phyloP scores from a whole-genome alignment of 176 grass and related monocot genomes.

The Musa itinerans region DNA sequence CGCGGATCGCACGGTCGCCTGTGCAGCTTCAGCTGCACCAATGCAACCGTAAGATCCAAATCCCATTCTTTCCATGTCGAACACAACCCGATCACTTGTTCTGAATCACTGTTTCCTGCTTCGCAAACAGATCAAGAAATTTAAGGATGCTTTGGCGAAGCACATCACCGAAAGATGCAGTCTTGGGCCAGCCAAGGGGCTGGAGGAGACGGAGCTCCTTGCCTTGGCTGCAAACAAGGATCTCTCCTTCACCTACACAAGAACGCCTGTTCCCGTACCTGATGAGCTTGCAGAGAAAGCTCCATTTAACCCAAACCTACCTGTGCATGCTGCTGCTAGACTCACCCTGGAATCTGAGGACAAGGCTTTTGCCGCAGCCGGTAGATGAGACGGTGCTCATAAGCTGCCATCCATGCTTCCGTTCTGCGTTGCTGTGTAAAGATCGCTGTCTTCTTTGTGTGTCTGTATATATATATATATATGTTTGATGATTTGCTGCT shows the following conservation, averaged over 20 bases:
- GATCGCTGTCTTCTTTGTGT: too few species aligned
- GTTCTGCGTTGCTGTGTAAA: too few species aligned
- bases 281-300: neutral
- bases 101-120: neutral
- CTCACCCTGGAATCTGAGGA: neutral
- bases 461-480: too few species aligned
- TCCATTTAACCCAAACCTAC: neutral
- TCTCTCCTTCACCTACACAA: constrained; percentile 3
- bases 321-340: neutral
- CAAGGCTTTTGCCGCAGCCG: neutral
- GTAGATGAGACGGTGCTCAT: neutral
- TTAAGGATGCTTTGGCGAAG: constrained; percentile 14
- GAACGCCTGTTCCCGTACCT: neutral
- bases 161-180: constrained; percentile 5
- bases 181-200: constrained; percentile 1
- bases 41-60: constrained; percentile 15
- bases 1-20: constrained; percentile 7
- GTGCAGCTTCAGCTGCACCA: constrained; percentile 19
- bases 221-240: constrained; percentile 13
- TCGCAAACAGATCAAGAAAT: neutral
- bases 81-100: too few species aligned
- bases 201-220: constrained; percentile 8
- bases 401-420: too few species aligned
- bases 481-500: too few species aligned
- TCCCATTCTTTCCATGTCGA: neutral